phyloP scores from a whole-genome alignment of 768 basidiomycete species.

The Tulasnella sp. region DNA sequence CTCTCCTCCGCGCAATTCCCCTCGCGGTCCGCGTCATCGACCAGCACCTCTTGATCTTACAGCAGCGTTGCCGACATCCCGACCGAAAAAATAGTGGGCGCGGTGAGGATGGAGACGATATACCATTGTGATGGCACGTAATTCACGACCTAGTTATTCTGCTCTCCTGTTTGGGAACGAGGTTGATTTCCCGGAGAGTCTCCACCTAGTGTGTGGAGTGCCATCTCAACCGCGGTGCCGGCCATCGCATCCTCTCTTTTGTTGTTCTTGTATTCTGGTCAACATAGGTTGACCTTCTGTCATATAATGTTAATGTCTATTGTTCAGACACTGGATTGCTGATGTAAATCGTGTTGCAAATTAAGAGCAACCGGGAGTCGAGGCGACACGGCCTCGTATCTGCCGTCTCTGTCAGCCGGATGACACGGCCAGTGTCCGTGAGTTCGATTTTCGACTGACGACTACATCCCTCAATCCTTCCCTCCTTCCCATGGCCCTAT shows the following conservation, averaged over 20 bases:
- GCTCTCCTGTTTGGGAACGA: too few relatives aligned
- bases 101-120: background rate
- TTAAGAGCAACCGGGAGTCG: too few relatives aligned
- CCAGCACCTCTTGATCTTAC: conserved; percentile 11
- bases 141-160: background rate
- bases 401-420: too few relatives aligned
- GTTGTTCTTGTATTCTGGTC: background rate
- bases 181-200: too few relatives aligned
- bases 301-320: too few relatives aligned
- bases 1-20: background rate
- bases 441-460: too few relatives aligned
- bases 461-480: background rate
- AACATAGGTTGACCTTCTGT: too few relatives aligned
- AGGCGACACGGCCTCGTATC: too few relatives aligned
- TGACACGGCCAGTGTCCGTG: too few relatives aligned
- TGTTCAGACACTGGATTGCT: too few relatives aligned
- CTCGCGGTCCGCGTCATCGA: conserved; percentile 10
- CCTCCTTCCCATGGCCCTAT: conserved; percentile 13
- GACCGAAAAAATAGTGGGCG: background rate
- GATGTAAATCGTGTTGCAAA: too few relatives aligned
- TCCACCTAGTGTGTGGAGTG: too few relatives aligned
- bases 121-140: background rate
- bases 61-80: background rate
- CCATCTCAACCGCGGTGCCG: background rate
- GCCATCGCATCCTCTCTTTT: background rate